Percentiles rank a stretch among this genome's conserved stretches.
Evolutionary conservation across 495 filamentous ascomycete genomes (phyloP).

Genomic region (Glarea lozoyensis): DNA sequence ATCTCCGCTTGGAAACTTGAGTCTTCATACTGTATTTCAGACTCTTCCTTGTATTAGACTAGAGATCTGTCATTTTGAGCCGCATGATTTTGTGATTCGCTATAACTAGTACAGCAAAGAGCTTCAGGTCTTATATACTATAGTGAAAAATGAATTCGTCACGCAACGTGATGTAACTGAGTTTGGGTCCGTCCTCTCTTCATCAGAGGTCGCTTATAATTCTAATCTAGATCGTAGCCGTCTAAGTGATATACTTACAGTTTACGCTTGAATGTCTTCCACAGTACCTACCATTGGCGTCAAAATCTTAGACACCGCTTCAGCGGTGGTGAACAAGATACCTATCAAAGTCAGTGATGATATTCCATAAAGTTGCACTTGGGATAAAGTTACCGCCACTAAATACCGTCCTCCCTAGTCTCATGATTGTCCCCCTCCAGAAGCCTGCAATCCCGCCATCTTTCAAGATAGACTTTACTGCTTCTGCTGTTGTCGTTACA

Average conservation of each 20-base stretch:
- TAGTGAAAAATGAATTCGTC: too few species aligned
- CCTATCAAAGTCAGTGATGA: slow-evolving; percentile 3
- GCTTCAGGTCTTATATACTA: too few species aligned
- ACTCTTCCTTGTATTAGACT: too few species aligned
- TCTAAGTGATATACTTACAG: not conserved
- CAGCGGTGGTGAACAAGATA: slow-evolving; percentile 17
- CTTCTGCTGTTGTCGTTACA: slow-evolving; percentile 42
- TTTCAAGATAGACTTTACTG: slow-evolving; percentile 36
- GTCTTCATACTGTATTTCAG: too few species aligned
- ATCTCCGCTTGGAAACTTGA: too few species aligned
- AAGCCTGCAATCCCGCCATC: slow-evolving; percentile 52
- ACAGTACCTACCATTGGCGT: slow-evolving; percentile 5
- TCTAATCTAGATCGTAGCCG: not conserved
- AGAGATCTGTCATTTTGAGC: too few species aligned
- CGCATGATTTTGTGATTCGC: too few species aligned
- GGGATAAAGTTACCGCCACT: slow-evolving; percentile 39
- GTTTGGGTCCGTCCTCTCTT: too few species aligned
- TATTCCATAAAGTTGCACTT: not conserved
- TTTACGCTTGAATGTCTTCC: not conserved
- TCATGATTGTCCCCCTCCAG: slow-evolving; percentile 62
- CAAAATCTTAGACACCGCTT: slow-evolving; percentile 15
- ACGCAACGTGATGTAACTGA: too few species aligned
- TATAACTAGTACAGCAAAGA: too few species aligned
- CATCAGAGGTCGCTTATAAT: too few species aligned
- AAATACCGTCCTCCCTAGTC: slow-evolving; percentile 51